phyloP scores from a whole-genome alignment of 1,284 basidiomycete species.

The Boletus mariae region DNA sequence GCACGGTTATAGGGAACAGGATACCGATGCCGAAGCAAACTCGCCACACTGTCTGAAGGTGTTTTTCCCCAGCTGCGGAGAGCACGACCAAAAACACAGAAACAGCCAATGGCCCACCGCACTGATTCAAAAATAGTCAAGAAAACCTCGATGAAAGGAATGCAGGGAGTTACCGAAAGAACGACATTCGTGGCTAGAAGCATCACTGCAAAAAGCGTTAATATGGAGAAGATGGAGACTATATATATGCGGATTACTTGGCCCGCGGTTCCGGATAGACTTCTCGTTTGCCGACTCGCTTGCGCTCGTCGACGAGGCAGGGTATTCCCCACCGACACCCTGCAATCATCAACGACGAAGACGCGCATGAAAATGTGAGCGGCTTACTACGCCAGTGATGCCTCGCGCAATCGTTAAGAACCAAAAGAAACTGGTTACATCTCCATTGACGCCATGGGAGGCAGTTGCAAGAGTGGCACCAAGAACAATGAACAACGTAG shows the following conservation, averaged over 20 bases:
- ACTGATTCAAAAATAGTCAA: constrained; percentile 33
- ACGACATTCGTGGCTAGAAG: constrained; percentile 76
- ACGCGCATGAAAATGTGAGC: neutral
- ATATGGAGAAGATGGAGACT: neutral
- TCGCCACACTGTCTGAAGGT: constrained; percentile 72
- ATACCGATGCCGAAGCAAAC: constrained; percentile 75
- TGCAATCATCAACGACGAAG: constrained; percentile 21
- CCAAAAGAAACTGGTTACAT: constrained; percentile 66
- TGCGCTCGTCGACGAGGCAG: constrained; percentile 64
- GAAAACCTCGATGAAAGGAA: neutral
- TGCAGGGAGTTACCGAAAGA: constrained; percentile 39
- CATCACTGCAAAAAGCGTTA: constrained; percentile 43
- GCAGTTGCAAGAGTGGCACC: constrained; percentile 72
- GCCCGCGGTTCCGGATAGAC: constrained; percentile 57
- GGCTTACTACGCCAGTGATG: constrained; percentile 62
- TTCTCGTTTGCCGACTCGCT: constrained; percentile 75
- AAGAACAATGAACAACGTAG: constrained; percentile 67
- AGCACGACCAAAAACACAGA: constrained; percentile 72
- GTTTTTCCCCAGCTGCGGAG: constrained; percentile 58
- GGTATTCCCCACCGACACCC: constrained; percentile 79
- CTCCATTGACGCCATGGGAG: constrained; percentile 61
- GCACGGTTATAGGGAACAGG: constrained; percentile 66
- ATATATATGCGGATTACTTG: constrained; percentile 37
- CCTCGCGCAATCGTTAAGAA: constrained; percentile 73
- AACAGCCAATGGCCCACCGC: constrained; percentile 68